These are phyloP conservation scores for Gossypium stocksii DNA, from an alignment of 345 rosid genomes.

Conservation along the genomic window DNA sequence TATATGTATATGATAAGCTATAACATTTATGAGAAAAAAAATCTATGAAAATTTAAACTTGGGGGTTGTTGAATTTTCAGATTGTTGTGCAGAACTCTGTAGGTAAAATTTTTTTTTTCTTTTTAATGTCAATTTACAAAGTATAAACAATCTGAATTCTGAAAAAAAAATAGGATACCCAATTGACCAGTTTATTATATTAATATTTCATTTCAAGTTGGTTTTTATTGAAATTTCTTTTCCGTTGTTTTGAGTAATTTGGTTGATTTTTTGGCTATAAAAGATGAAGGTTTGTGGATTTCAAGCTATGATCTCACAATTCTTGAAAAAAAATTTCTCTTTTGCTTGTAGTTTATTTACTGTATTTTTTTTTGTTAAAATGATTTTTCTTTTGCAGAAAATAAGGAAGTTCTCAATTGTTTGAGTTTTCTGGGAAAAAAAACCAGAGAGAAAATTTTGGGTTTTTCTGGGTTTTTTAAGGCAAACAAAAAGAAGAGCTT, in stretches of 20 bases:
- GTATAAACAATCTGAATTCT: background rate
- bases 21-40: background rate
- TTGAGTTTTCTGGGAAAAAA: slow-evolving; percentile 1
- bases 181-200: background rate
- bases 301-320: background rate
- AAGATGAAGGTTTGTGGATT: background rate
- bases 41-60: background rate
- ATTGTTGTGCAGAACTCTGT: background rate
- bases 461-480: background rate
- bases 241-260: background rate
- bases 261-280: slow-evolving; percentile 4
- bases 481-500: slow-evolving; percentile 7
- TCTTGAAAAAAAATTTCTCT: background rate
- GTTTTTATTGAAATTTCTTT: background rate
- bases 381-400: background rate
- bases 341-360: background rate
- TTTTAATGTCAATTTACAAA: background rate
- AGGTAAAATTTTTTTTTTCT: background rate
- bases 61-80: slow-evolving; percentile 7
- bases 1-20: too few species aligned
- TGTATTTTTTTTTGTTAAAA: background rate
- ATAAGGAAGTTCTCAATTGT: background rate
- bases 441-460: background rate
- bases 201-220: background rate
- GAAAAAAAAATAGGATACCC: background rate